These are phyloP conservation scores for Nyctanthes arbortristis DNA, from an alignment of 257 asterid genomes.

Conservation along the genomic window DNA sequence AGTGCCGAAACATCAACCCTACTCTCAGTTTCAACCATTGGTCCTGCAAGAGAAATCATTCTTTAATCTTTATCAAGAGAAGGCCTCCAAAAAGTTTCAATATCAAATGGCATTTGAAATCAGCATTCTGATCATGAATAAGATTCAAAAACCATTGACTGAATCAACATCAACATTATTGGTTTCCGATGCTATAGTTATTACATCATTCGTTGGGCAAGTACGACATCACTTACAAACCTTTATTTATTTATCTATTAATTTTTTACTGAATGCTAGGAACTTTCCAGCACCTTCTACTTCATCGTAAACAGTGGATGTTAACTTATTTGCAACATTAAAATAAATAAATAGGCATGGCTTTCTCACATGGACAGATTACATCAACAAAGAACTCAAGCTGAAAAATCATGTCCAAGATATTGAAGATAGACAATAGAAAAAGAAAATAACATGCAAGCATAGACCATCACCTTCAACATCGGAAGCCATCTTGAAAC, in stretches of 20 bases:
- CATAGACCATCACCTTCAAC: slow-evolving; percentile 49
- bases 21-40: slow-evolving; percentile 33
- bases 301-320: not conserved
- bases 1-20: slow-evolving; percentile 40
- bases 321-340: not conserved
- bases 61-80: not conserved
- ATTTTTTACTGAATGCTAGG: not conserved
- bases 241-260: not conserved
- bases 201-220: not conserved
- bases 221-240: not conserved
- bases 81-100: not conserved
- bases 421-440: not conserved
- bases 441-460: slow-evolving; percentile 15
- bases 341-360: not conserved
- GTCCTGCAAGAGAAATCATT: slow-evolving; percentile 39
- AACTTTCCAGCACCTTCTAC: not conserved
- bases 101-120: not conserved
- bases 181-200: not conserved
- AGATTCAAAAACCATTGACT: not conserved
- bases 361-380: not conserved
- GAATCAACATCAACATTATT: not conserved
- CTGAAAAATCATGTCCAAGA: not conserved
- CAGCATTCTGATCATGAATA: not conserved
- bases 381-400: not conserved
- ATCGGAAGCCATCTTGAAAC: slow-evolving; percentile 74